Evolutionary conservation across 2,329 filamentous ascomycete genomes (phyloP).

Genomic region (Pseudogymnoascus sp.): DNA sequence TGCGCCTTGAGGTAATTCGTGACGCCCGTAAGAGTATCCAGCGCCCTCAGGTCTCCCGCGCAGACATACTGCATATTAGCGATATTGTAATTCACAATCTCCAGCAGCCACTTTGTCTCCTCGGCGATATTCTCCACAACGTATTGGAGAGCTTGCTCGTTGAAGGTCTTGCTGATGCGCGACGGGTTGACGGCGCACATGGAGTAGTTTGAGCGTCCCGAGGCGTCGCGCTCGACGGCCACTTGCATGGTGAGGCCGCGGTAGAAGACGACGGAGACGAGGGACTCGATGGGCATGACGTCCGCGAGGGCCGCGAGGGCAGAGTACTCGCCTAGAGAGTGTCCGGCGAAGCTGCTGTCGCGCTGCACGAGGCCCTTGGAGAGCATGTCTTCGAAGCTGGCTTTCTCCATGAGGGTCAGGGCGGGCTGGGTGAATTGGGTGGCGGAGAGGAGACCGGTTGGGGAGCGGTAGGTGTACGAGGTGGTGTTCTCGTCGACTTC

Average conservation of each 20-base stretch:
- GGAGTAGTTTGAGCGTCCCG: slow-evolving; percentile 92
- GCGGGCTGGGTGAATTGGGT: slow-evolving; percentile 98
- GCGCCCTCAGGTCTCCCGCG: slow-evolving; percentile 61
- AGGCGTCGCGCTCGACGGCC: slow-evolving; percentile 89
- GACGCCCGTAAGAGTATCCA: slow-evolving; percentile 60
- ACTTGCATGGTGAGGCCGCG: slow-evolving; percentile 99
- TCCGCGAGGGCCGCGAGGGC: slow-evolving; percentile 92
- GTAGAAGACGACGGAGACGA: slow-evolving; percentile 99
- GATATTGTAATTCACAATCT: slow-evolving; percentile 97
- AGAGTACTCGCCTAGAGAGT: slow-evolving; percentile 97
- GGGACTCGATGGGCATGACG: slow-evolving; percentile 98
- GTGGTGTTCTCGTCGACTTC: slow-evolving; percentile 87
- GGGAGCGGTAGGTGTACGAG: slow-evolving; percentile 95
- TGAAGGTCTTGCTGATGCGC: slow-evolving; percentile 97
- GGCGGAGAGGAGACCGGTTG: slow-evolving; percentile 87
- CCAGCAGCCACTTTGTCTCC: slow-evolving; percentile 88
- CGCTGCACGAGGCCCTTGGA: slow-evolving; percentile 91
- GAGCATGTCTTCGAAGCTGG: slow-evolving; percentile 98
- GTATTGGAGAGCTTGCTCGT: slow-evolving; percentile 93
- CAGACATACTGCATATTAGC: slow-evolving; percentile 71
- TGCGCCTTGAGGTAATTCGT: slow-evolving; percentile 94
- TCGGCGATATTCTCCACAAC: slow-evolving; percentile 94
- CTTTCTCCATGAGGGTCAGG: slow-evolving; percentile 98
- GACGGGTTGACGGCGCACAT: slow-evolving; percentile 99
- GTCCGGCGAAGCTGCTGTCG: slow-evolving; percentile 95